Evolutionary conservation across 306 rosid genomes (phyloP).

Genomic region (Alnus glutinosa): DNA sequence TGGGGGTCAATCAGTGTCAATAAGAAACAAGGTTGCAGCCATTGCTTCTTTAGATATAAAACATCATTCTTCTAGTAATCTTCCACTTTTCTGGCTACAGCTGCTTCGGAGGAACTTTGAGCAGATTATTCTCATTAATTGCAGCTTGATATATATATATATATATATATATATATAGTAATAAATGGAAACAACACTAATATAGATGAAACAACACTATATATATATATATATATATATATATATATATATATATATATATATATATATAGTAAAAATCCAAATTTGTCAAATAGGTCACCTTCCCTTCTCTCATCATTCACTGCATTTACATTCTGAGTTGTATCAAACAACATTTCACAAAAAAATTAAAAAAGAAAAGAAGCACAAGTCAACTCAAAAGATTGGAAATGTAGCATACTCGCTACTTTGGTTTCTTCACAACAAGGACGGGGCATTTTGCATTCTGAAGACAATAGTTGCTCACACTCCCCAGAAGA

Average conservation of each 20-base stretch:
- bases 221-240: too few relatives aligned
- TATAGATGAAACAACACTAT: not conserved
- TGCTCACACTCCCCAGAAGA: constrained; percentile 55
- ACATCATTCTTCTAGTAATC: not conserved
- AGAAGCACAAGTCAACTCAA: not conserved
- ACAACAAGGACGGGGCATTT: constrained; percentile 58
- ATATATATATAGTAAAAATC: too few relatives aligned
- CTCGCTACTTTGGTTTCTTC: constrained; percentile 41
- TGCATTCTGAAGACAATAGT: constrained; percentile 53
- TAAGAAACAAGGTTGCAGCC: not conserved
- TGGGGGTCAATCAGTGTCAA: not conserved
- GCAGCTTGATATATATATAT: too few relatives aligned
- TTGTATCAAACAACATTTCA: not conserved
- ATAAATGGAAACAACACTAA: too few relatives aligned
- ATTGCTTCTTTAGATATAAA: not conserved
- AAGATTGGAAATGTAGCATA: not conserved
- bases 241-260: too few relatives aligned
- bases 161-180: too few relatives aligned
- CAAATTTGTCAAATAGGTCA: not conserved
- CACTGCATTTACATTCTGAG: not conserved
- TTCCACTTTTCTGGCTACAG: not conserved
- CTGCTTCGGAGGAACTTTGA: not conserved
- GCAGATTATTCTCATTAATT: too few relatives aligned
- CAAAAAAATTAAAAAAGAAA: not conserved
- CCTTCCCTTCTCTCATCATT: not conserved